Conservation (phyloP, 208 protist genomes). For the Crithidia fasciculata region DNA sequence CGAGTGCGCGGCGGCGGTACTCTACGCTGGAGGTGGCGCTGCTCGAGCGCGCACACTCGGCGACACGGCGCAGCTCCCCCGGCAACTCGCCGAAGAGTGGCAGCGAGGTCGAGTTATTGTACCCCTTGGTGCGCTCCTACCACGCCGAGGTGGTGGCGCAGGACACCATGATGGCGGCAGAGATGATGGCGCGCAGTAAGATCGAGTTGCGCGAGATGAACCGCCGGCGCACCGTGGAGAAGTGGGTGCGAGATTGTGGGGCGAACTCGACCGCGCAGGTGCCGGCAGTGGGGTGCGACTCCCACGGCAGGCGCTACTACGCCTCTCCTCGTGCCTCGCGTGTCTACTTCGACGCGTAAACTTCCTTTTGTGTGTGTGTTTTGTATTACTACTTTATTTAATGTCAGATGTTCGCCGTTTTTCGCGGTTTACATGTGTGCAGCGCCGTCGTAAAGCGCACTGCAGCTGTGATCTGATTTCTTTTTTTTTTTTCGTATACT, state of each 20-base stretch:
- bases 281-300: neutral
- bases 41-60: constrained; percentile 14
- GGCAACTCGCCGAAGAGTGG: constrained; percentile 3
- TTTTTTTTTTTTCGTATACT: constrained; percentile 16
- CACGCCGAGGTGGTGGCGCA: constrained; percentile 34
- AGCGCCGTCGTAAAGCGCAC: too few species aligned
- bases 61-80: neutral
- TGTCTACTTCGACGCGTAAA: neutral
- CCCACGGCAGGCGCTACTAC: neutral
- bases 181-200: constrained; percentile 44
- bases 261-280: neutral
- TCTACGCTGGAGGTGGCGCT: constrained; percentile 26
- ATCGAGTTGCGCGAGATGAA: constrained; percentile 51
- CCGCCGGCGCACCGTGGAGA: constrained; percentile 17
- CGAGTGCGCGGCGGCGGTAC: constrained; percentile 8
- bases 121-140: constrained; percentile 36
- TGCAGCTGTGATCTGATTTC: neutral
- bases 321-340: neutral
- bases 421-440: too few species aligned
- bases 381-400: too few species aligned
- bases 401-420: too few species aligned
- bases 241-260: neutral
- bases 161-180: constrained; percentile 40
- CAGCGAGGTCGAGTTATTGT: constrained; percentile 25
- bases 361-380: neutral